Evolutionary conservation across 139 green algal genomes (phyloP), one percentile per base, ranked within the genome.

Genomic region (Ulvella scutata): DNA sequence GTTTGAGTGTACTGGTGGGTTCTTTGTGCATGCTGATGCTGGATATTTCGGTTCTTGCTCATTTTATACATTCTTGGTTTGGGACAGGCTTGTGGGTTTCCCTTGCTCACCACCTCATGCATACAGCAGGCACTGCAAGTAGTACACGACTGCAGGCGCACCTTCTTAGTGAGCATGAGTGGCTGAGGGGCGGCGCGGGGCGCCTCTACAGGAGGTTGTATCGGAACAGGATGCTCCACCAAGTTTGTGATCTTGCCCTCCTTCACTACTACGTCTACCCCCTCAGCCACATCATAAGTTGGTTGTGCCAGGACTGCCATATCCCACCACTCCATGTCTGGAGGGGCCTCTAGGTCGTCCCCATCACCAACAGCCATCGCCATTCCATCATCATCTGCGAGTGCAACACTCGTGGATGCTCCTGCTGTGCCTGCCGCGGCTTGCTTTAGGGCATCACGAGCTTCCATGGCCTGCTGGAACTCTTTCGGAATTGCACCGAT

Each of bases 81-180:
- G n/a, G n/a, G n/a, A n/a, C n/a, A n/a, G n/a, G n/a, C n/a, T n/a
- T n/a, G n/a, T n/a, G n/a, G n/a, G n/a, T n/a, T 95, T 92, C 79
- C 98, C 95, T 0, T 91, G 76, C 38, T 92, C 91, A 59, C 88
- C 61, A 9, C 94, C 83, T 61, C 89, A 76, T 84, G 98, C 94
- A 72, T 88, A 97, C 28, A 94, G 81, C 84, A 99, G 79, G 88
- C 98, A 98, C 79, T 96, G 94, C 78, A 89, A 74, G 80, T 97
- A 91, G 79, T 87, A 73, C 62, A 43, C 17, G 23, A 61, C 43
- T n/a, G 43, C 23, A 23, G 23, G 13, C 62, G 17, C 38, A 61
- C 62, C 77, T 79, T 82, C 74, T 90, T 87, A 3, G 90, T 96
- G 4, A 96, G 85, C 84, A 87, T 92, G 33, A 96, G 84, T 23